Base-by-base conservation (phyloP, 2,329 filamentous ascomycete species). In the Monosporascus sp. region DNA sequence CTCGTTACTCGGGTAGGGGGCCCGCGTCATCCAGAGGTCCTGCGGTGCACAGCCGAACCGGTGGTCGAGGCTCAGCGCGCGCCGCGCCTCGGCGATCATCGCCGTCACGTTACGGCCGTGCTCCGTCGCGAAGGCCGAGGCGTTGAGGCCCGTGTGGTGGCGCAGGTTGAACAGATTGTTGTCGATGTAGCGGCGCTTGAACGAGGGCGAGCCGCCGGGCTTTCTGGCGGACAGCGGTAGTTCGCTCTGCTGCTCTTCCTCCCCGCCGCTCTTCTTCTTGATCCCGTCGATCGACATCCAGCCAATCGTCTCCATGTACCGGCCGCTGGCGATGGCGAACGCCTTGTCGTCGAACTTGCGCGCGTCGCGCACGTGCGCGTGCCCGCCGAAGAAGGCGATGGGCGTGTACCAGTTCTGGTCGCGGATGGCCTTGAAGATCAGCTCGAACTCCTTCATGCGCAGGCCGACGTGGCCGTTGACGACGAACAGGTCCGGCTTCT, bases 251-350 rank as follows among this genome's bases (percentile, higher is more conserved):
- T 43, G 39, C 39, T 24, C 14, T 9, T 46, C 43, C 8, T 17
- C 52, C 0, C 65, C 62, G 3, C 64, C 64, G 14, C 62, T 65
- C 55, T 67, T 69, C 59, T 73, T 74, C 43, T 68, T 61, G 51
- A 82, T 62, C 35, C 90, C 90, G 53, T 87, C 80, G 46, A 97
- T 84, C 0, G 91, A 96, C 81, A 94, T 85, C 80, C 94, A 97
- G 2, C 93, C 93, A 49, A 97, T 86, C 0, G 93, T 97, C 74
- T 97, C 93, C 77, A 97, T 88, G 70, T 97, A 97, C 1, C 93
- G 82, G 4, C 93, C 93, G 61, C 89, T 94, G 41, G 91, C 91
- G 5, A 97, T 76, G 1, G 87, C 92, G 57, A 88, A 86, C 0
- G 92, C 84, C 51, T 84, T 86, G 39, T 81, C 80, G 69, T 97